Evolutionary conservation across 768 basidiomycete genomes (phyloP), one percentile per base, ranked within the genome.

Genomic region (Rubroboletus satanas): DNA sequence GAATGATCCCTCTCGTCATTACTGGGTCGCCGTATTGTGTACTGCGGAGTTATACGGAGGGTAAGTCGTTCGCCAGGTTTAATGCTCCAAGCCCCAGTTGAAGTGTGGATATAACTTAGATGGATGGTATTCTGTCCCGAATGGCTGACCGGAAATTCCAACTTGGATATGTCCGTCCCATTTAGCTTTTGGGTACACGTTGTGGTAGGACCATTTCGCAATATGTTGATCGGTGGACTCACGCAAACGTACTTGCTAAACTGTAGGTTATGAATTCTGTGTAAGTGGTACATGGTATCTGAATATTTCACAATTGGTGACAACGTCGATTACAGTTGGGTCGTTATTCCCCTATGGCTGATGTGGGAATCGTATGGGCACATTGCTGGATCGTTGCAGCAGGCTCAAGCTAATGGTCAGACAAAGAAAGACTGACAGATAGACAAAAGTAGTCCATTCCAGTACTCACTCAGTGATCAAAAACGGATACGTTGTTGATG

Each of bases 41-140:
- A 90, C 86, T 2, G 87, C 77, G 5, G 90, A 93, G 66, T 63
- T 92, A 5, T 90, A 91, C 54, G 89, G 90, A 62, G 85, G 85
- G 83, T 88, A 45, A 38, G 78, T 66, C n/a, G 31, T 31, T 49
- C 26, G 21, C 45, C 41, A 37, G 17, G 26, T 9, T 7, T 33
- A 21, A 28, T 11, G 7, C 2, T 17, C 33, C 7, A 5, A 15
- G 39, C 12, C 35, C 23, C 5, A 36, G 18, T 46, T 46, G 39
- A 51, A 18, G 36, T 45, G 28, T 41, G 29, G 15, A 48, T 26
- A 12, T 21, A 21, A 15, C 36, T 2, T 56, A 85, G 84, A 32
- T 91, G 84, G 84, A 91, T 93, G 90, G 92, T 89, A 3, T 93
- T 93, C 72, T 85, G 84, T 64, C 90, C 90, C 1, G 90, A 92